These are phyloP conservation scores for Pilasporangium apinafurcum DNA, from an alignment of 352 stramenopile genomes.

Conservation along the genomic window DNA sequence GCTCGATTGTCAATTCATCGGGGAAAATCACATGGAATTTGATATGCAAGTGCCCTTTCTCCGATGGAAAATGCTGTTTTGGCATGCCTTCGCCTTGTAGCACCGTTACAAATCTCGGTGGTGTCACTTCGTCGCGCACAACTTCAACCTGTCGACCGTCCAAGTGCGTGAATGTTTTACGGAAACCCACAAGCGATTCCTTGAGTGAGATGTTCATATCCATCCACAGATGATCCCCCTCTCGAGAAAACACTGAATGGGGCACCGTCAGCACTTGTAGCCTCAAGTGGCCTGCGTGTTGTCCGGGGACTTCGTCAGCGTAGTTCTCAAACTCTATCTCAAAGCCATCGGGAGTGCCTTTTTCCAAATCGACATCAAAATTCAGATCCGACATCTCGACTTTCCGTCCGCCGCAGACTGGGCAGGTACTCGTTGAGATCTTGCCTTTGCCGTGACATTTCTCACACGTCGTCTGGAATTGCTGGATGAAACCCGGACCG, in stretches of 20 bases:
- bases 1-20: constrained; percentile 75
- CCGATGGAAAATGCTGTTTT: constrained; percentile 83
- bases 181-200: constrained; percentile 94
- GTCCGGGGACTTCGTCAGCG: constrained; percentile 83
- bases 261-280: constrained; percentile 86
- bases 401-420: constrained; percentile 75
- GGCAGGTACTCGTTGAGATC: constrained; percentile 90
- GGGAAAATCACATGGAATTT: constrained; percentile 96
- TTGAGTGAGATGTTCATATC: constrained; percentile 94
- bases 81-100: constrained; percentile 95
- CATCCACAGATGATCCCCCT: constrained; percentile 94
- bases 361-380: constrained; percentile 95
- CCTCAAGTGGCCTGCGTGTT: constrained; percentile 90
- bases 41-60: constrained; percentile 89
- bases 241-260: constrained; percentile 87
- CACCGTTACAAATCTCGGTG: constrained; percentile 87
- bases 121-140: constrained; percentile 84
- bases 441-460: constrained; percentile 92
- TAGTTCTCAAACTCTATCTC: constrained; percentile 92
- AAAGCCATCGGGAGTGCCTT: constrained; percentile 91
- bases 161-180: constrained; percentile 88
- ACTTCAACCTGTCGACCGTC: constrained; percentile 90
- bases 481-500: constrained; percentile 76
- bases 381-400: constrained; percentile 91
- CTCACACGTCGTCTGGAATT: constrained; percentile 84